Evolutionary conservation across 192 early-diverging fungal species (phyloP), one percentile per base, ranked within the genome.

Genomic region (Coemansia pectinata): DNA sequence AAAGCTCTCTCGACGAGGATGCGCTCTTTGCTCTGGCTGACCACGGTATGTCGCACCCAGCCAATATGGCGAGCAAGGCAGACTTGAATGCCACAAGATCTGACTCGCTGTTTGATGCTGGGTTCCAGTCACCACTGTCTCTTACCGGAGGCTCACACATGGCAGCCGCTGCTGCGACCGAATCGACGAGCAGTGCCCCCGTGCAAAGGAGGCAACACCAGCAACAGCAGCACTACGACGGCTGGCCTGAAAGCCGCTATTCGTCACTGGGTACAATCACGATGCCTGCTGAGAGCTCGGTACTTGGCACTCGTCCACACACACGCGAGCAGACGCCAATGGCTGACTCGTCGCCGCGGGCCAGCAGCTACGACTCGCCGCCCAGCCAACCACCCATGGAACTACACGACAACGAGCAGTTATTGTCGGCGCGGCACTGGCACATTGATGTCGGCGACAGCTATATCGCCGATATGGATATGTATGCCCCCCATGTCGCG

Each of bases 241-340:
- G 52, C 4, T 55, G 52, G 52, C 27, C 52, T 4, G 52, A 55
- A 15, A 55, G 25, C 27, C 52, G 27, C 27, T 55, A 55, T 15
- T 29, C 52, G 12, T 55, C 52, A 27, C 27, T 14, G 23, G 25
- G 52, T 10, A 29, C 52, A 5, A 11, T 11, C 25, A 25, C 10
- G 52, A n/a, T 40, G 31, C 58, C 31, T 5, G 36, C 44, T 6
- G 67, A 62, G n/a, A 69, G 73, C 55, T 75, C 73, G 4, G 36
- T 66, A 19, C 55, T 64, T 29, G 73, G 73, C 34, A 69, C 73
- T 15, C 61, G 65, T 12, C 31, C 63, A 50, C 72, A 74, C 42
- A 68, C 72, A 33, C 52, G 61, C 47, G 72, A 67, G 36, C 41
- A 34, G 15, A 70, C 69, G 38, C 69, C 69, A 11, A 42, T 44